Evolutionary conservation across 495 filamentous ascomycete genomes (phyloP), one percentile per base, ranked within the genome.

Genomic region (Aspergillus nidulans): DNA sequence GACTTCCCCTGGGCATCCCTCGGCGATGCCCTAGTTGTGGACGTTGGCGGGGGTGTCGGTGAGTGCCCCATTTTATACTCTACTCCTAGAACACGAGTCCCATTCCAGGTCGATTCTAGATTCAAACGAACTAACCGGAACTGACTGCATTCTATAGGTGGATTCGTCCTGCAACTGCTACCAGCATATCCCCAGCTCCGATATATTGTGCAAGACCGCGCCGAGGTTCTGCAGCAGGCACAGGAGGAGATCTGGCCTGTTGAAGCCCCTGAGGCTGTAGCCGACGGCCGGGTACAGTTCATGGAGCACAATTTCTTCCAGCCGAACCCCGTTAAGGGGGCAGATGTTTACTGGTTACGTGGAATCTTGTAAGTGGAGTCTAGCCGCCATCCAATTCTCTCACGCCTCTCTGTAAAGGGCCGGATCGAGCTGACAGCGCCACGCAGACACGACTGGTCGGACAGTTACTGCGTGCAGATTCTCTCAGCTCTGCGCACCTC

Each of bases 271-370:
- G 25, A 26, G 6, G 23, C 41, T 4, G 21, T 60, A 0, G 9
- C 32, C 1, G 23, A 36, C 3, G 63, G 61, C 13, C 59, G 67
- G 1, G 61, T 75, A 15, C 50, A 57, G 38, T 72, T 77, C 55
- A 53, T 69, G 49, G 52, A 47, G 18, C 73, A 78, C 36, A 68
- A 75, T 40, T 76, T 77, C 48, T 78, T 76, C 63, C 20, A 60
- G 6, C 8, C 39, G 24, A 74, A 78, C 39, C 71, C 75, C 2
- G 57, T 70, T 47, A 56, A 61, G 18, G 56, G 60, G 12, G 75
- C 73, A 0, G 73, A 71, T 24, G 59, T 76, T 5, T 78, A 78
- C 48, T 72, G 68, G 66, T 55, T 76, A 3, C 68, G 73, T 15
- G 68, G 59, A 12, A 70, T 78, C 18, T 39, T 77, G 56, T 53